These are phyloP conservation scores for Apophysomyces elegans DNA, from an alignment of 371 early-diverging fungal genomes.

Conservation along the genomic window DNA sequence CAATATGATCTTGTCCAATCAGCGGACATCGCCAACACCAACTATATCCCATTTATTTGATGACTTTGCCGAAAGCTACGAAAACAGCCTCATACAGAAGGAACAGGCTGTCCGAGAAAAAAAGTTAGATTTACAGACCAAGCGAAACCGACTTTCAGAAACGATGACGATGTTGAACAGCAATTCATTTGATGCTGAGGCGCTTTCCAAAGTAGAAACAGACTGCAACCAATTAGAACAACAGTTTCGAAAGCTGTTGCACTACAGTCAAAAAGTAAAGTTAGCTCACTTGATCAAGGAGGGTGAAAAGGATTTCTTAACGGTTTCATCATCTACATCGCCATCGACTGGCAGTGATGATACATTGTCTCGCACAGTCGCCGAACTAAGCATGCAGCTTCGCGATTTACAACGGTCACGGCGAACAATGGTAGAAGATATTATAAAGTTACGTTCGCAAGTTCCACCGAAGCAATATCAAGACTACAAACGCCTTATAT, in stretches of 20 bases:
- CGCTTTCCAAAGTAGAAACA: background rate
- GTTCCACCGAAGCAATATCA: constrained; percentile 43
- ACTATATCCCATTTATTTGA: constrained; percentile 19
- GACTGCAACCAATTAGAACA: constrained; percentile 13
- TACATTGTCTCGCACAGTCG: constrained; percentile 1
- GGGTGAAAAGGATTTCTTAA: constrained; percentile 5
- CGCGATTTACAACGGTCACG: constrained; percentile 19
- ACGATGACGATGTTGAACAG: constrained; percentile 22
- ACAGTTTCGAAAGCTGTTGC: constrained; percentile 20
- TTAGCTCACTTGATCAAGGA: constrained; percentile 11
- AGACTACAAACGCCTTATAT: constrained; percentile 53
- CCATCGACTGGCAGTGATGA: background rate
- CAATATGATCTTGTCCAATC: constrained; percentile 16
- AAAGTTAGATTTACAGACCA: constrained; percentile 27
- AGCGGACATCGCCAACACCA: constrained; percentile 11
- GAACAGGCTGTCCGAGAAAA: constrained; percentile 37
- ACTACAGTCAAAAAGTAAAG: constrained; percentile 23
- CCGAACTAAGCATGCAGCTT: constrained; percentile 13
- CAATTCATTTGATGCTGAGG: constrained; percentile 12
- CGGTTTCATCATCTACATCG: background rate
- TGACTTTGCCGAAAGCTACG: constrained; percentile 22
- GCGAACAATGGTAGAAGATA: constrained; percentile 23
- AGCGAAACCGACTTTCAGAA: constrained; percentile 27
- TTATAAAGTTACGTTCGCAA: constrained; percentile 26
- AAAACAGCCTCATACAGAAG: constrained; percentile 26